Base-by-base conservation (phyloP, 2,329 filamentous ascomycete species). In the Aspergillus sp. region DNA sequence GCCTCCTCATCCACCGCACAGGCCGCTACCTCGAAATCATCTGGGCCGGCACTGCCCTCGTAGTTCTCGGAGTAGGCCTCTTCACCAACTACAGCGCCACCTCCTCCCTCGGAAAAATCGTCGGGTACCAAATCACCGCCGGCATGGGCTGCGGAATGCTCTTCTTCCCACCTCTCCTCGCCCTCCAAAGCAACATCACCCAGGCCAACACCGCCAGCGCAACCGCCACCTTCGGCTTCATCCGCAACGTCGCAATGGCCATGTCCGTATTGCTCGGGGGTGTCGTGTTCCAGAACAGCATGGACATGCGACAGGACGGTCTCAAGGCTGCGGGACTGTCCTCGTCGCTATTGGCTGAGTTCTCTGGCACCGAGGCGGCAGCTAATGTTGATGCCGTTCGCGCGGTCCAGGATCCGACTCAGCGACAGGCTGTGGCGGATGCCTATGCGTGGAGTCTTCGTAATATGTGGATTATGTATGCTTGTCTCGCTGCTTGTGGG, bases 231-330 rank as follows among this genome's bases (percentile, higher is more conserved):
- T 72, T 85, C 3, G 77, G 77, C 0, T 84, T 86, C 61, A 81
- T 88, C 12, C 85, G 90, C 28, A 89, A 90, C 66, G 78, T 92
- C 5, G 88, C 87, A 13, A 90, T 87, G 0, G 84, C 87, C 6
- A 84, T 88, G 25, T 87, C 86, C 0, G 84, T 92, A 56, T 89
- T 91, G 3, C 81, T 92, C 41, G 91, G 91, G 23, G 87, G 89
- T n/a, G 89, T 92, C 48, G 83, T 93, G 39, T 92, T 93, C 77
- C 88, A 91, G 75, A 92, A 93, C 72, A 73, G 30, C 55, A 76
- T 75, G 74, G 47, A 55, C 48, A 41, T 53, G 56, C 52, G 48
- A 19, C 60, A 56, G 12, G 36, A 48, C 2, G 28, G 28, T 8
- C 89, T 38, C 82, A 86, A 13, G 83, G 89, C 19, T 87, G 85